Evolutionary conservation across 164 flowering plant genomes (phyloP), one percentile per base, ranked within the genome.

Genomic region (Stephania yunnanensis): DNA sequence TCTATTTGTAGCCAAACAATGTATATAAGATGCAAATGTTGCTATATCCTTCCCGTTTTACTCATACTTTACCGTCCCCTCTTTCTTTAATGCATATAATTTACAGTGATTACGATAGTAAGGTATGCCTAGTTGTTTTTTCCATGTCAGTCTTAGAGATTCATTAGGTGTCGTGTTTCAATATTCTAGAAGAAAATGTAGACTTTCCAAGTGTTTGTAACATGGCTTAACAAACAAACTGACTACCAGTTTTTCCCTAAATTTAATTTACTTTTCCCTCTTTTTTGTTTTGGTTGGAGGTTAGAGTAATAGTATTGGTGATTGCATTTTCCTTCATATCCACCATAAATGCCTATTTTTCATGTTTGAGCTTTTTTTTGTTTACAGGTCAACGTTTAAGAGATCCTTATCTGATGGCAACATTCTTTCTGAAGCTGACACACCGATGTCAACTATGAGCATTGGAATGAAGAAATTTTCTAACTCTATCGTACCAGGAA

Each of bases 331-430:
- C 42, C 42, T 36, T 36, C 4, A 2, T 36, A 36, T 36, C 66
- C 66, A 61, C 22, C n/a, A 19, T n/a, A 61, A 11, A 20, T 64
- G 7, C 10, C 66, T 25, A n/a, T 45, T 48, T 13, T 6, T 53
- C 17, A 72, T 69, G 48, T 20, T 67, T 46, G 55, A 63, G 42
- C 63, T 45, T 71, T 29, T 81, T 25, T 50, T 30, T 45, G 25
- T 77, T 25, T 25, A 78, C 75, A 93, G 99, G 87, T 83, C 88
- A 55, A 48, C 83, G 52, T 72, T 93, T 22, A 93, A 89, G 82
- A 87, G 99, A 82, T 95, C 99, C 10, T 75, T 93, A 45, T 95
- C 98, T 46, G 99, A 90, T 83, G 98, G 95, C 48, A 91, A 91
- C 82, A 84, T 95, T 77, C 83, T 84, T 25, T 80, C 80, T 76